A percentile compares a stretch with the other conserved stretches of the same genome.
Evolutionary conservation across 495 filamentous ascomycete genomes (phyloP).

Genomic region (Lophiotrema nucula): DNA sequence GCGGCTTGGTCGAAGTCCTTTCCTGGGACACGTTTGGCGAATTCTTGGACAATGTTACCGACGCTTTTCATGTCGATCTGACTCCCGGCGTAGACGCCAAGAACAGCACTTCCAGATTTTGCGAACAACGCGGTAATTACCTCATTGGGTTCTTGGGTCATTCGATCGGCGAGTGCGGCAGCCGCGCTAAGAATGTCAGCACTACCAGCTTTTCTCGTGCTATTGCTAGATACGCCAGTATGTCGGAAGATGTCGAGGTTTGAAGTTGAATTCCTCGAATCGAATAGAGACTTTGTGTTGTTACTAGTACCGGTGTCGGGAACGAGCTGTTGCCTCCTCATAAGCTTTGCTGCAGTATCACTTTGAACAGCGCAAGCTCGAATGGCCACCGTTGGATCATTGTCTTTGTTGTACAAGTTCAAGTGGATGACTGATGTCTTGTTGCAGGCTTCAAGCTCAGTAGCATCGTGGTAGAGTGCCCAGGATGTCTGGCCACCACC

Average conservation of each 20-base stretch:
- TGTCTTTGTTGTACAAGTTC: neutral
- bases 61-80: neutral
- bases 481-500: neutral
- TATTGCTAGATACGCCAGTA: neutral
- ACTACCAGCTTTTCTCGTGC: neutral
- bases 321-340: neutral
- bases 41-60: neutral
- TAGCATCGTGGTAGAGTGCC: neutral
- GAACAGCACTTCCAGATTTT: neutral
- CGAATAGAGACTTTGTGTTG: neutral
- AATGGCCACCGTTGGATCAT: neutral
- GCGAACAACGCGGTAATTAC: neutral
- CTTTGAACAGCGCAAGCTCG: neutral
- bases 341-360: neutral
- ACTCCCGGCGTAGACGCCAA: neutral
- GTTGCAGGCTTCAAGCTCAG: neutral
- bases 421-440: neutral
- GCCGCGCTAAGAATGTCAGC: neutral
- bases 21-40: neutral
- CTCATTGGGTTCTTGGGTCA: neutral
- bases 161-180: neutral
- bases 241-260: neutral
- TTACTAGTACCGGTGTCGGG: neutral
- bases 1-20: neutral
- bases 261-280: neutral